Evolutionary conservation across 169 alveolate genomes (phyloP).

Genomic region (Eimeria sp.): DNA sequence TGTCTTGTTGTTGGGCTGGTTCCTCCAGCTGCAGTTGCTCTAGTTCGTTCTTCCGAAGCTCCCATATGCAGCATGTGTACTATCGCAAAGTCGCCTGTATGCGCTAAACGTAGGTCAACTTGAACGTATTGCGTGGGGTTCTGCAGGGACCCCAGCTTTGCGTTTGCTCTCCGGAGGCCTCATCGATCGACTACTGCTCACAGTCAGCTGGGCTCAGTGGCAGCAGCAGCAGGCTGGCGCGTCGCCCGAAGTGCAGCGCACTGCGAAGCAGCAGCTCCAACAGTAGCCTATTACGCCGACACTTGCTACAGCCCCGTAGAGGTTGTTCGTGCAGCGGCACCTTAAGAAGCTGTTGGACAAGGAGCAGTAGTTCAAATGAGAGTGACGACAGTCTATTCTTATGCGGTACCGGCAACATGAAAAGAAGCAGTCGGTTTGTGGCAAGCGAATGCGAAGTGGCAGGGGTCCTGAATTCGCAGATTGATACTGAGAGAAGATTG

Average conservation of each 20-base stretch:
- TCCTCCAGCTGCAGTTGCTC: background rate
- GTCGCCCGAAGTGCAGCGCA: conserved; percentile 20
- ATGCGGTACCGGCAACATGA: conserved; percentile 2
- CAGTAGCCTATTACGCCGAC: conserved; percentile 19
- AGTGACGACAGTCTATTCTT: conserved; percentile 29
- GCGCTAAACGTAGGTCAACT: too few species aligned
- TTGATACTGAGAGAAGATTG: conserved; percentile 76
- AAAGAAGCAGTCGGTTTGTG: background rate
- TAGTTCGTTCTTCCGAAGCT: background rate
- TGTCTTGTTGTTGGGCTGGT: background rate
- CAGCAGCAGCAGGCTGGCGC: conserved; percentile 58
- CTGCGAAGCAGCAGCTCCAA: conserved; percentile 51
- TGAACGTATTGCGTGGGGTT: background rate
- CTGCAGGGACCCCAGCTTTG: conserved; percentile 21
- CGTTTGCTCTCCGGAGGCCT: conserved; percentile 1
- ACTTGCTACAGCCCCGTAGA: background rate
- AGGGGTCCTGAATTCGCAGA: conserved; percentile 69
- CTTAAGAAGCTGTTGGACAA: background rate
- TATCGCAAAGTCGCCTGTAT: background rate
- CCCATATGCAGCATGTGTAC: background rate
- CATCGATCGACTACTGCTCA: background rate
- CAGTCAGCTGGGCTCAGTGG: conserved; percentile 29
- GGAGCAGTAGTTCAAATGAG: conserved; percentile 8
- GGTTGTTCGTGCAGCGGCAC: conserved; percentile 43
- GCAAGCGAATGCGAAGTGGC: conserved; percentile 77